Evolutionary conservation across 306 rosid genomes (phyloP), one percentile per base, ranked within the genome.

Genomic region (Morella rubra): DNA sequence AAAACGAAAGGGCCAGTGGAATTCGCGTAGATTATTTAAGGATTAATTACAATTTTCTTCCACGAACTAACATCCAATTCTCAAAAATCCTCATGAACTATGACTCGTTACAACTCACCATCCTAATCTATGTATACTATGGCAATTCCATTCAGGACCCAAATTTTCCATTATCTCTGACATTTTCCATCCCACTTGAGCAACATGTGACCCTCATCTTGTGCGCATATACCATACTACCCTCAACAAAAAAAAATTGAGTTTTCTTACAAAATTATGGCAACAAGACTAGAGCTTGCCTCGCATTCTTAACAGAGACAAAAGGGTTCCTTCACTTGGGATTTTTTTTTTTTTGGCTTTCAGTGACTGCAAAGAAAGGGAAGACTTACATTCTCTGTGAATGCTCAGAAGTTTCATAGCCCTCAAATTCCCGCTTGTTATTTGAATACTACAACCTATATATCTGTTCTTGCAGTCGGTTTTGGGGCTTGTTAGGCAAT

Each of bases 371-470:
- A 69, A 67, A 82, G 81, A 86, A 83, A 86, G 74, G 69, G 58
- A 76, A 83, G 74, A 4, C 71, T 90, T 92, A 81, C 87, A 77
- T 87, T 85, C 84, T 77, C 77, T 77, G 83, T 76, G 65, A 56
- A 58, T 76, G 16, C 74, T 73, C 79, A 69, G 24, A 37, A 16
- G 62, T 60, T 54, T 13, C 80, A 5, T 12, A 19, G 45, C 73
- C 19, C 77, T 73, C 41, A 81, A 74, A 74, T 73, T 56, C 80
- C 52, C 59, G 3, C 75, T 73, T 77, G 69, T 77, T 42, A 69
- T 72, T 56, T 81, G 49, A 74, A 59, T 44, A 76, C 27, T 47
- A 72, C 53, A 51, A 68, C 74, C 66, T 15, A 22, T 32, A 50
- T 55, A 72, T 67, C 15, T 53, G 73, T 53, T 72, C 20, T 49